Evolutionary conservation across 2,329 filamentous ascomycete species (phyloP), one percentile per base, ranked within the genome.

Genomic region (Diaporthe capsici): DNA sequence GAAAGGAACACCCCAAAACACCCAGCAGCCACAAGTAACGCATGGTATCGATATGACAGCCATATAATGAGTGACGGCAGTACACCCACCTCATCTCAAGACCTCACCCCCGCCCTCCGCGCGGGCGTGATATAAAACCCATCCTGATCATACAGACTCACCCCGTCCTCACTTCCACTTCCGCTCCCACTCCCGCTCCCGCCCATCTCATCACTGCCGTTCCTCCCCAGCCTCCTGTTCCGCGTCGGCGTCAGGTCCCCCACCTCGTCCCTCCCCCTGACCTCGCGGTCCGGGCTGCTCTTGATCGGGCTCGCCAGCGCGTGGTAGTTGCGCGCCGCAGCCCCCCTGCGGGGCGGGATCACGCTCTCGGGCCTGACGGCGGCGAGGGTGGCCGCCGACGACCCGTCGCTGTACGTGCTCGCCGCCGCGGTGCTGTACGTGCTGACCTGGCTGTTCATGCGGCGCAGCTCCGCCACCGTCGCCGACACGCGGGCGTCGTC

Each of bases 401-500:
- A 72, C 44, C 75, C 78, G 51, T 76, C 78, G 78, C 80, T 82
- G 77, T 78, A 85, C 1, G 79, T 79, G 58, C 84, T 78, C 0
- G 87, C 86, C 1, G 84, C 86, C 1, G 84, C 47, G 25, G 81
- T 81, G 82, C 87, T 88, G 73, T 85, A 83, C 2, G 85, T 83
- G 79, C 86, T 89, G 60, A 89, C 79, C 72, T 87, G 82, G 81
- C 88, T 90, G 82, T 91, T 91, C 89, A 91, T 91, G 70, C 89
- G 85, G 13, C 90, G 86, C 74, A 91, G 86, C 80, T 90, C 87
- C 25, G 86, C 85, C 42, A 90, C 86, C 3, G 88, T 85, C 76
- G 81, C 82, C n/a, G 85, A 82, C 17, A 88, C 80, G 9, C 67
- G 31, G 77, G 42, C 60, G 22, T 31, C 75, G 17, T 63, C 72